Evolutionary conservation across 2,329 filamentous ascomycete species (phyloP).

Genomic region (Beauveria bassiana): DNA sequence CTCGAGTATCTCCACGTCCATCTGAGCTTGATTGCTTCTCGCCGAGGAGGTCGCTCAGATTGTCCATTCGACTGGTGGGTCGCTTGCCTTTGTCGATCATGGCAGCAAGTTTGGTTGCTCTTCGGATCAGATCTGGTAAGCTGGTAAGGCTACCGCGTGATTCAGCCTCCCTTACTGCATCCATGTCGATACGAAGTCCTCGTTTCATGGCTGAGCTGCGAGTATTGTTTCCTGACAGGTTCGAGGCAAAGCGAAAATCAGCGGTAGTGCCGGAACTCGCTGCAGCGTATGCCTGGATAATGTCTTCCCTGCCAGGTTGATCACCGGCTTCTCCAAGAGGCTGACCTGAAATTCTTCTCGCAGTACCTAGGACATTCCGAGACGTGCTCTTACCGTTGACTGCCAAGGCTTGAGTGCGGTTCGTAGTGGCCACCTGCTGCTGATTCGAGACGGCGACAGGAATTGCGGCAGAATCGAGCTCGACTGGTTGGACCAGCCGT

Average conservation of each 20-base stretch:
- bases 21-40: constrained; percentile 33
- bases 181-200: constrained; percentile 73
- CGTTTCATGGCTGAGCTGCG: constrained; percentile 46
- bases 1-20: constrained; percentile 31
- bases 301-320: constrained; percentile 9
- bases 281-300: constrained; percentile 43
- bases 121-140: constrained; percentile 79
- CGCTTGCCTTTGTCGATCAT: constrained; percentile 77
- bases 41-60: constrained; percentile 42
- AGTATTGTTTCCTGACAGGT: constrained; percentile 27
- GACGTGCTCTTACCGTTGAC: constrained; percentile 14
- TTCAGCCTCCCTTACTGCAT: constrained; percentile 73
- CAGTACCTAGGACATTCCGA: not conserved
- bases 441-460: not conserved
- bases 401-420: not conserved
- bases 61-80: constrained; percentile 51
- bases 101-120: constrained; percentile 77
- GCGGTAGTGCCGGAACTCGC: constrained; percentile 38
- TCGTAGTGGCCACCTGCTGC: not conserved
- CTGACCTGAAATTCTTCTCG: not conserved
- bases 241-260: constrained; percentile 20
- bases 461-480: constrained; percentile 15
- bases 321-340: constrained; percentile 11
- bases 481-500: constrained; percentile 30
- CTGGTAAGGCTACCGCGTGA: constrained; percentile 85